Evolutionary conservation across 768 basidiomycete genomes (phyloP), one percentile per base, ranked within the genome.

Genomic region (Boletus barrowsii): DNA sequence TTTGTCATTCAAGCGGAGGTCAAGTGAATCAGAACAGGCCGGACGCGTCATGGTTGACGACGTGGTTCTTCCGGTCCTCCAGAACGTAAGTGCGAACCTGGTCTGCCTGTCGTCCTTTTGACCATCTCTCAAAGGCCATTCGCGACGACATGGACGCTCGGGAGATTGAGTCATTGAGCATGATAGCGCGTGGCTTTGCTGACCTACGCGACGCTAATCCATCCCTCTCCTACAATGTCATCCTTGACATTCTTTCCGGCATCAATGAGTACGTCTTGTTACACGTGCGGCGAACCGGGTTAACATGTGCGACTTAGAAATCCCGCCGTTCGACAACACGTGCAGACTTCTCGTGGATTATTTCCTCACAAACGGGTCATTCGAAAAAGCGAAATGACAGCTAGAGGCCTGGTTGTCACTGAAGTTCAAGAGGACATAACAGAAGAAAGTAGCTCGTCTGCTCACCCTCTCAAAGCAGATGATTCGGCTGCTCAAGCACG

Each of bases 241-340:
- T 98, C 39, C 83, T 95, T 51, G 95, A 98, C 65, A 83, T 98
- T 39, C 76, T 98, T 10, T 81, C 87, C 35, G 93, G 90, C 14
- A 88, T 98, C 67, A 91, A 96, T 68, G 90, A 93, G 94, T 94
- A 69, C 58, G 90, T 80, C 15, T 47, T 58, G 39, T 20, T 56
- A 35, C 29, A 22, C 22, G 11, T 29, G 47, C 17, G 22, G 44
- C 17, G 29, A 46, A 50, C 46, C 40, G 47, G 29, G 26, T 54
- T 55, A 35, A 53, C 59, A 45, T 40, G 37, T 55, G 11, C n/a
- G 22, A 52, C 22, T 20, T 63, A 96, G 93, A 55, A 93, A 91
- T 67, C 52, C 80, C 30, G 75, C 83, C n/a, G 83, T 96, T 35
- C 84, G 87, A 53, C 84, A 89, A 57, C 86, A 95, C 63, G 84